Base-by-base conservation (phyloP, 805 yeast species). In the Debaryomyces castellii region DNA sequence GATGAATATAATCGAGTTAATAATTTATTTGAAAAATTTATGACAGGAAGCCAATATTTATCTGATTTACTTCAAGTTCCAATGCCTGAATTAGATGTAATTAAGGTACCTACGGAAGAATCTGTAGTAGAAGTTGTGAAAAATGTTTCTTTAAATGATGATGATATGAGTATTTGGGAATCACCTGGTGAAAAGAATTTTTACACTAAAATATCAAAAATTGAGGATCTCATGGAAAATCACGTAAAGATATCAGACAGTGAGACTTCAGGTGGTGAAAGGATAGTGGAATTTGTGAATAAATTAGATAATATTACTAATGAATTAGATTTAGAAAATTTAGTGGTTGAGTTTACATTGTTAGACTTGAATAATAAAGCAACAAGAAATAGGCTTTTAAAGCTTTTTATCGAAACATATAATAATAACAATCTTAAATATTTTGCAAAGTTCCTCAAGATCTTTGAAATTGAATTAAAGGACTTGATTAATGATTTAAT, bases 371-470 rank as follows among this genome's bases (percentile, higher is more conserved):
- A 84, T 58, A 87, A 87, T 56, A 88, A 85, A 60, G 90, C 94
- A 0, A 81, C 95, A 0, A 77, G 74, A 40, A 78, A 81, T 51
- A 71, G 89, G 51, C 58, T 90, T 6, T 56, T 80, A 40, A 77
- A 75, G 43, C 81, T 80, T 56, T 77, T 88, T 45, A 64, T 73
- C 5, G 80, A 78, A 18, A 67, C 75, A 39, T 62, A 69, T 38
- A 77, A 78, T 47, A 58, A 77, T 52, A 66, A 73, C 28, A 73
- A 70, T 49, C 63, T 77, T 23, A 74, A 67, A 46, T 69, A 76
- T 39, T 85, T 78, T 60, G 80, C 87, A 0, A 73, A 95, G 44
- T 86, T 90, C 59, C 63, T 89, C 22, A 85, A 85, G n/a, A 74
- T 82, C 10, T 78, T 83, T 54, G 71, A 73, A 33, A 66, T 60